Evolutionary conservation across 441 rosid genomes (phyloP).

Genomic region (Gossypium davidsonii): DNA sequence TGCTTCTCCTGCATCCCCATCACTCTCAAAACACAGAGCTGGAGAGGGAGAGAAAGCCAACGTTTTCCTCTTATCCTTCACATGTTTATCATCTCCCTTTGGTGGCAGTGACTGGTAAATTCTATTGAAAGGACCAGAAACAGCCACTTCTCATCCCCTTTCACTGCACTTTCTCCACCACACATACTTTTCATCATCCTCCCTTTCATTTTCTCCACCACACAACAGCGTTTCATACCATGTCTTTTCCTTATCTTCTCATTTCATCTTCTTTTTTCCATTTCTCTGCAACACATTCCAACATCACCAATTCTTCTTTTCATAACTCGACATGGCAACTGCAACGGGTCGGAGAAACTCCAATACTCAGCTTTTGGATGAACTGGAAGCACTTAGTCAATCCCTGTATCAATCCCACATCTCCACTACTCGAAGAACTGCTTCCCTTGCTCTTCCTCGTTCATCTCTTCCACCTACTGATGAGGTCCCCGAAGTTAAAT

Average conservation of each 20-base stretch:
- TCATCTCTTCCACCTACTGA: slow-evolving; percentile 46
- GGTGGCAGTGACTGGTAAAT: background rate
- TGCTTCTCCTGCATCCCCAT: background rate
- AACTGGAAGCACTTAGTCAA: slow-evolving; percentile 74
- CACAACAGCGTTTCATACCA: slow-evolving; percentile 12
- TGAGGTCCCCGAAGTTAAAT: slow-evolving; percentile 23
- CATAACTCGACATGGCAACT: slow-evolving; percentile 31
- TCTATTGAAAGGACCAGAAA: slow-evolving; percentile 16
- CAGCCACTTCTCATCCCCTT: slow-evolving; percentile 3
- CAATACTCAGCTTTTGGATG: slow-evolving; percentile 67
- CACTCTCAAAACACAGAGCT: background rate
- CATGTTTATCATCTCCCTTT: slow-evolving; percentile 16
- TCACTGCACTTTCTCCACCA: slow-evolving; percentile 22
- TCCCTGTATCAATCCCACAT: slow-evolving; percentile 66
- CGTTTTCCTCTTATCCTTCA: slow-evolving; percentile 34
- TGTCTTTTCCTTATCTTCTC: slow-evolving; percentile 13
- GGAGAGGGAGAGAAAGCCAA: slow-evolving; percentile 9
- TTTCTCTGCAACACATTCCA: background rate
- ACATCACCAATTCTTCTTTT: background rate
- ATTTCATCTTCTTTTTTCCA: background rate
- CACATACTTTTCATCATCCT: background rate
- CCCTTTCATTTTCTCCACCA: slow-evolving; percentile 24
- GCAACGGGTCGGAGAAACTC: slow-evolving; percentile 48
- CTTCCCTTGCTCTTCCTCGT: slow-evolving; percentile 64
- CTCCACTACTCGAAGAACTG: slow-evolving; percentile 45